phyloP scores from a whole-genome alignment of 148 eudicot species.

The Mesembryanthemum crystallinum region DNA sequence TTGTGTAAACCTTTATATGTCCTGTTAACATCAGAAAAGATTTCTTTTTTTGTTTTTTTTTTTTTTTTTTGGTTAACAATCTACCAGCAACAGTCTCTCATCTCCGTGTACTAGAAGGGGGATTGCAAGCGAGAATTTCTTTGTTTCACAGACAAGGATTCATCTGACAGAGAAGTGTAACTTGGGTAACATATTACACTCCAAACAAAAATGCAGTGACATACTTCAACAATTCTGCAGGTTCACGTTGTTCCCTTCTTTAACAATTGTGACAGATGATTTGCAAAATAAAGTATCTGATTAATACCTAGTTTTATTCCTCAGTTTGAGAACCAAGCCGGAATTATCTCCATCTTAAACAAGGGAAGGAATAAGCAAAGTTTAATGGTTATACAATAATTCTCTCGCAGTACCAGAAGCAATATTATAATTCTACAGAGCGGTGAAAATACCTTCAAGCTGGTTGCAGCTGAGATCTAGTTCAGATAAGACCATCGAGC shows the following conservation, averaged over 20 bases:
- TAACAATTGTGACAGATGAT: neutral
- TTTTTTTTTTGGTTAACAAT: too few relatives aligned
- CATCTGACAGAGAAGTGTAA: neutral
- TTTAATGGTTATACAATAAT: neutral
- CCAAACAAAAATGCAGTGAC: neutral
- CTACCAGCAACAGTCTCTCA: neutral
- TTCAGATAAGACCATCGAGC: constrained; percentile 59
- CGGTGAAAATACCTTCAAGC: constrained; percentile 50
- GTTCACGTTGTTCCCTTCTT: neutral
- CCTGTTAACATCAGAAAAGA: neutral
- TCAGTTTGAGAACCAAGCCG: neutral
- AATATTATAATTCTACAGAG: neutral
- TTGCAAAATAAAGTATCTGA: neutral
- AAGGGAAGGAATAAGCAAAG: neutral
- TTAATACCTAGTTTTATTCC: neutral
- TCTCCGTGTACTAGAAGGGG: neutral
- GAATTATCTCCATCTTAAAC: neutral
- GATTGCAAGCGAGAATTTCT: neutral
- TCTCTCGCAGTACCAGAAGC: neutral
- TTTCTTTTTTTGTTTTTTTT: too few relatives aligned
- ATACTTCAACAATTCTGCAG: neutral
- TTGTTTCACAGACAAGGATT: neutral
- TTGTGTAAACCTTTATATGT: neutral
- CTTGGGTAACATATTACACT: neutral
- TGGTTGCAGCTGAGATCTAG: constrained; percentile 65